Evolutionary conservation across 305 asterid genomes (phyloP).

Genomic region (Ilex paraguariensis): DNA sequence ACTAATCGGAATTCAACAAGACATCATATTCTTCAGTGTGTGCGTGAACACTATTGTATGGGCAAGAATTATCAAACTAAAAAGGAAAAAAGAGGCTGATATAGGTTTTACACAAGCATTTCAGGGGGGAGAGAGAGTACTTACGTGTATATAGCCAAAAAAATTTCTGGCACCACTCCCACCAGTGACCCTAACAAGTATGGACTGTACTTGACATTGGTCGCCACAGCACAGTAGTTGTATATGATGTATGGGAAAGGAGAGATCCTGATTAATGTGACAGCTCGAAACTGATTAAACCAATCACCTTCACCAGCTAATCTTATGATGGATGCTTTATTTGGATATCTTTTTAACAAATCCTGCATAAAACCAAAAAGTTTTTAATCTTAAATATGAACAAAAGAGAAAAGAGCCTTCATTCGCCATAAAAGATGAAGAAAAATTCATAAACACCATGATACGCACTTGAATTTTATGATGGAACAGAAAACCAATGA

Average conservation of each 20-base stretch:
- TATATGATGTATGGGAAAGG: slow-evolving; percentile 67
- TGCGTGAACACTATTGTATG: too few relatives aligned
- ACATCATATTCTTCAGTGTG: too few relatives aligned
- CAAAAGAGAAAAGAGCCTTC: neutral
- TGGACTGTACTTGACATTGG: slow-evolving; percentile 57
- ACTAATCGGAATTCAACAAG: too few relatives aligned
- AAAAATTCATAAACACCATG: slow-evolving; percentile 1
- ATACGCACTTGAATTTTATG: slow-evolving; percentile 41
- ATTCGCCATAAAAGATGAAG: neutral
- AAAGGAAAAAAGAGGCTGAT: too few relatives aligned
- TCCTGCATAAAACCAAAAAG: slow-evolving; percentile 27
- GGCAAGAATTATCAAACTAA: too few relatives aligned
- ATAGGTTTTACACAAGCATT: too few relatives aligned
- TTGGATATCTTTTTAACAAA: slow-evolving; percentile 64
- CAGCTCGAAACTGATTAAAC: slow-evolving; percentile 66
- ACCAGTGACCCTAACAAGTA: slow-evolving; percentile 59
- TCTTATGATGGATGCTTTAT: slow-evolving; percentile 62
- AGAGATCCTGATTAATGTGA: slow-evolving; percentile 61
- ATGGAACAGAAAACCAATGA: slow-evolving; percentile 66
- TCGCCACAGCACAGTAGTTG: slow-evolving; percentile 74
- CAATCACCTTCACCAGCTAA: slow-evolving; percentile 78
- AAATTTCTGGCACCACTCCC: slow-evolving; percentile 68
- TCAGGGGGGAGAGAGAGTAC: slow-evolving; percentile 15
- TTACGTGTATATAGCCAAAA: slow-evolving; percentile 77
- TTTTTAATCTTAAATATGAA: neutral